Evolutionary conservation across 495 filamentous ascomycete species (phyloP), one percentile per base, ranked within the genome.

Genomic region (Neurospora sublineolata): DNA sequence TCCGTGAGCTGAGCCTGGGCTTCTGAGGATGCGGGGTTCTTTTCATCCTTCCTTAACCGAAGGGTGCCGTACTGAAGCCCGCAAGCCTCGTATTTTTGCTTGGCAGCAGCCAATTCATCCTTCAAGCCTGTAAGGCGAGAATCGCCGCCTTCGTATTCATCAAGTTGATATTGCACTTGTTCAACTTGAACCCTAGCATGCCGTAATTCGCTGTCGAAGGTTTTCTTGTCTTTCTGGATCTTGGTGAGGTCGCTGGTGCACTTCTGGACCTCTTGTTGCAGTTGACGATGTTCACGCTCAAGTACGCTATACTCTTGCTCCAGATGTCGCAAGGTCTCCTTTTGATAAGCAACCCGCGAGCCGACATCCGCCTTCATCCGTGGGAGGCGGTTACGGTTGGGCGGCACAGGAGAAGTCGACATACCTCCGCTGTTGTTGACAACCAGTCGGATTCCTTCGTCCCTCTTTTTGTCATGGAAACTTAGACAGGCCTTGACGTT

Each of bases 301-400:
- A 81, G 72, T 36, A 72, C 73, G 46, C 73, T 77, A 37, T 84
- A 77, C 69, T 87, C 85, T 16, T 77, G 73, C 39, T 83, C 78
- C 36, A 88, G 77, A 41, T 84, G 82, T 37, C 79, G 76, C 6
- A 84, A 67, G 1, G 75, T 77, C 16, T 85, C 81, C 33, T 79
- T 81, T 64, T 79, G 82, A 52, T 84, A 87, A 81, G 81, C 83
- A 44, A 91, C 86, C 79, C 92, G 91, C 27, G 86, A 86, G 44
- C 87, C 90, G 9, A 88, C 81, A 76, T 97, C 92, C 0, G 92
- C 91, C 79, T 91, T 91, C 89, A 98, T 96, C 10, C 93, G 88
- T 33, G 89, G 82, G n/a, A 75, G 79, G 3, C 85, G 81, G 12
- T 72, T 72, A 42, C 60, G 67, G 37, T 72, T 74, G 3, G 78